Percentiles rank a stretch among this genome's conserved stretches.
These are phyloP conservation scores for Cytospora piceae DNA, from an alignment of 2,329 filamentous ascomycete species.

Conservation along the genomic window DNA sequence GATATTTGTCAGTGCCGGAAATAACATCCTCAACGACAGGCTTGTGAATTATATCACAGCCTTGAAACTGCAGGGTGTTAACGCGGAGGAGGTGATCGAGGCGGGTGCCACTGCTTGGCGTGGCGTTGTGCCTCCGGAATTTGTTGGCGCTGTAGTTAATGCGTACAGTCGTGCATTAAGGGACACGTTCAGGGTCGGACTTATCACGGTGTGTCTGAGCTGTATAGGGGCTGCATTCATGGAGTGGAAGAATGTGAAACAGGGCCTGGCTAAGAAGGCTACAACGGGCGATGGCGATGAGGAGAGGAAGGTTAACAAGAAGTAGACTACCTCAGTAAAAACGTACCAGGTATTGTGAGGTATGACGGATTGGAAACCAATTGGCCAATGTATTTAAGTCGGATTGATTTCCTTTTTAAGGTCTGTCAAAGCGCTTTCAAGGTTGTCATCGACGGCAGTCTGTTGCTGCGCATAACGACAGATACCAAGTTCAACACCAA, in stretches of 20 bases:
- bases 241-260: slow-evolving; percentile 11
- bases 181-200: slow-evolving; percentile 1
- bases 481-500: no score
- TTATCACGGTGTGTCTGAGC: slow-evolving; percentile 7
- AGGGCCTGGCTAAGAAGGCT: background rate
- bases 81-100: background rate
- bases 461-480: no score
- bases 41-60: slow-evolving; percentile 31
- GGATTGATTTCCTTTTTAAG: no score
- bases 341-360: no score
- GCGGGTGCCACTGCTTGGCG: slow-evolving; percentile 10
- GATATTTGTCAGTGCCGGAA: slow-evolving; percentile 51
- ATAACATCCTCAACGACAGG: slow-evolving; percentile 46
- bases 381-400: no score
- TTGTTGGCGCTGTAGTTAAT: background rate
- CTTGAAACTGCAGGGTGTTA: background rate
- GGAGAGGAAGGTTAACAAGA: background rate
- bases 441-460: no score
- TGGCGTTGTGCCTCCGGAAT: background rate
- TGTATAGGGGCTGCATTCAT: slow-evolving; percentile 7
- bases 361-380: no score
- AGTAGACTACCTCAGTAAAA: background rate
- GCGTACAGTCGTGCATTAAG: slow-evolving; percentile 1
- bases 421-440: no score
- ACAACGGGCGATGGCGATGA: background rate